phyloP scores from a whole-genome alignment of 257 asterid species.

The Cynanchum wilfordii region DNA sequence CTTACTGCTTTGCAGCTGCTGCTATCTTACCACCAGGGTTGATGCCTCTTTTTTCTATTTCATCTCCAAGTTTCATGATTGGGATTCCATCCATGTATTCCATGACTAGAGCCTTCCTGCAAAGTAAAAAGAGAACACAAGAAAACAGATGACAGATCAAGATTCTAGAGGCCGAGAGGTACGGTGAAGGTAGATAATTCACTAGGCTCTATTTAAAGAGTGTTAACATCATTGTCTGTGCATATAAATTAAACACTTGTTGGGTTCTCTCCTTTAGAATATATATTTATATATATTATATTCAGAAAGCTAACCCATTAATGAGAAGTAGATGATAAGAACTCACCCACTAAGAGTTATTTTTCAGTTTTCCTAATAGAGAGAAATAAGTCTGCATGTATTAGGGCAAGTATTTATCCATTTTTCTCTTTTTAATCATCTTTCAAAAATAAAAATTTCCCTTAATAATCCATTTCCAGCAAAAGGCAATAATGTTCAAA shows the following conservation, averaged over 20 bases:
- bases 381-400: not conserved
- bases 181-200: not conserved
- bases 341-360: not conserved
- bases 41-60: slow-evolving; percentile 90
- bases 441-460: too few species aligned
- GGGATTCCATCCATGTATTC: slow-evolving; percentile 93
- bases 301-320: too few species aligned
- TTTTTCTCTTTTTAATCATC: too few species aligned
- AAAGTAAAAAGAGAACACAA: slow-evolving; percentile 2
- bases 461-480: too few species aligned
- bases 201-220: not conserved
- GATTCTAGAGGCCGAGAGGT: not conserved
- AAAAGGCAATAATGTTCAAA: too few species aligned
- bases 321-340: not conserved
- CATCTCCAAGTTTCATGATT: slow-evolving; percentile 87
- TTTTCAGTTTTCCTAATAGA: not conserved
- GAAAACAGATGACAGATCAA: not conserved
- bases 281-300: not conserved
- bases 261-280: not conserved
- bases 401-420: too few species aligned
- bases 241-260: not conserved
- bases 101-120: slow-evolving; percentile 89
- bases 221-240: not conserved
- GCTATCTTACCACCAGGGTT: slow-evolving; percentile 87
- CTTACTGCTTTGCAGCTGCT: slow-evolving; percentile 94